phyloP scores from a whole-genome alignment of 495 filamentous ascomycete species.

The Podospora australis region DNA sequence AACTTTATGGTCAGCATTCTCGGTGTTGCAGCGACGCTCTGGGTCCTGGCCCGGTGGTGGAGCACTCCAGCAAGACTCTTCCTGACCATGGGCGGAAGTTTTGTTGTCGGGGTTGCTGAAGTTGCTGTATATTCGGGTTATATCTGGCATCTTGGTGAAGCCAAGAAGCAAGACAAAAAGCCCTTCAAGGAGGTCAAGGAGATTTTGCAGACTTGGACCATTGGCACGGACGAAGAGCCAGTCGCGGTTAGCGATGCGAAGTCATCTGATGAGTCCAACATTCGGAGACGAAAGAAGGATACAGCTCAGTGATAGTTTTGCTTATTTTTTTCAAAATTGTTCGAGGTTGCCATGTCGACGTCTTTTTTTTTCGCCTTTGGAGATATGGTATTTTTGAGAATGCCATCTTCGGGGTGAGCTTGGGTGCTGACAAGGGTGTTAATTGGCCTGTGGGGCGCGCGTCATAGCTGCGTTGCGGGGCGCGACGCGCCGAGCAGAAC shows the following conservation, averaged over 20 bases:
- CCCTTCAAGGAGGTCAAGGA: slow-evolving; percentile 67
- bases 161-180: slow-evolving; percentile 57
- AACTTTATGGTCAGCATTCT: slow-evolving; percentile 70
- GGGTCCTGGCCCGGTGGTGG: slow-evolving; percentile 66
- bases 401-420: background rate
- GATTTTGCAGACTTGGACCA: slow-evolving; percentile 60
- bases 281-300: slow-evolving; percentile 29
- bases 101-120: slow-evolving; percentile 76
- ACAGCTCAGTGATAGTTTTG: background rate
- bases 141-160: slow-evolving; percentile 66
- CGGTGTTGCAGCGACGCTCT: slow-evolving; percentile 63
- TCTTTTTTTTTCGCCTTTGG: background rate
- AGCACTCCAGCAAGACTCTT: slow-evolving; percentile 61
- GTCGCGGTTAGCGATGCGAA: slow-evolving; percentile 19
- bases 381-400: background rate
- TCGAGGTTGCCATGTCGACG: background rate
- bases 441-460: slow-evolving; percentile 2
- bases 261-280: slow-evolving; percentile 14
- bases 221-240: slow-evolving; percentile 32
- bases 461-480: slow-evolving; percentile 13
- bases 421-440: background rate
- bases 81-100: slow-evolving; percentile 60
- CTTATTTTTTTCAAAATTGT: background rate
- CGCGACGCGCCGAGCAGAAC: slow-evolving; percentile 1
- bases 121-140: slow-evolving; percentile 84